Evolutionary conservation across 257 asterid species (phyloP).

Genomic region (Jaltomata sinuosa): DNA sequence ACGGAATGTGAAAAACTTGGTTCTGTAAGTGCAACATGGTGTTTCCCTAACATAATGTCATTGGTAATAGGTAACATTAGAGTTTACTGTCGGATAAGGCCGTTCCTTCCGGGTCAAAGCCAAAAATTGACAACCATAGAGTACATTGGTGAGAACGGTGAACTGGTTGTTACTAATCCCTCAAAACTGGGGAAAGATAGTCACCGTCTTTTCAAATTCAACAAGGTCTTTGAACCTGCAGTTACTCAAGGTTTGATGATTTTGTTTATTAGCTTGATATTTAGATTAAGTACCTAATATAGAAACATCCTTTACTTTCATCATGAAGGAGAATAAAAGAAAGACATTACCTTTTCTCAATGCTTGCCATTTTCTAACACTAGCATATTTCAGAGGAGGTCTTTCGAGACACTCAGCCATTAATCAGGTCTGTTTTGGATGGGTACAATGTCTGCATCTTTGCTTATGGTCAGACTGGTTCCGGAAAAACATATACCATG

Average conservation of each 20-base stretch:
- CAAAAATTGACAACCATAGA: constrained; percentile 62
- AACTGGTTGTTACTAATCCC: constrained; percentile 73
- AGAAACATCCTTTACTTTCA: background rate
- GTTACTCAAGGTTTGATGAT: constrained; percentile 67
- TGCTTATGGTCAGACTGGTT: constrained; percentile 98
- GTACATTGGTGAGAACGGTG: constrained; percentile 90
- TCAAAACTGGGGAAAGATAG: constrained; percentile 78
- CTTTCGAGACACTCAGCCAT: constrained; percentile 76
- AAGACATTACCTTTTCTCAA: background rate
- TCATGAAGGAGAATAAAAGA: background rate
- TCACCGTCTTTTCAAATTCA: constrained; percentile 86
- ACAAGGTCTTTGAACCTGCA: constrained; percentile 76
- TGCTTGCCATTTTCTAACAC: background rate
- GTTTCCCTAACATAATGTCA: constrained; percentile 1
- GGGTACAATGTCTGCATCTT: constrained; percentile 93
- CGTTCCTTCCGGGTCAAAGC: constrained; percentile 73
- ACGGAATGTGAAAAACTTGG: background rate
- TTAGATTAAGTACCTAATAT: background rate
- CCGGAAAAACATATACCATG: constrained; percentile 96
- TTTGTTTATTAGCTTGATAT: background rate
- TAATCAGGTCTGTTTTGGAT: constrained; percentile 90
- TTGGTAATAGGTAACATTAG: constrained; percentile 65
- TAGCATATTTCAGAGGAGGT: constrained; percentile 59
- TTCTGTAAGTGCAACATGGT: background rate
- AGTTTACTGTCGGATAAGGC: constrained; percentile 90